Evolutionary conservation across 306 rosid species (phyloP), one percentile per base, ranked within the genome.

Genomic region (Dryas drummondii): DNA sequence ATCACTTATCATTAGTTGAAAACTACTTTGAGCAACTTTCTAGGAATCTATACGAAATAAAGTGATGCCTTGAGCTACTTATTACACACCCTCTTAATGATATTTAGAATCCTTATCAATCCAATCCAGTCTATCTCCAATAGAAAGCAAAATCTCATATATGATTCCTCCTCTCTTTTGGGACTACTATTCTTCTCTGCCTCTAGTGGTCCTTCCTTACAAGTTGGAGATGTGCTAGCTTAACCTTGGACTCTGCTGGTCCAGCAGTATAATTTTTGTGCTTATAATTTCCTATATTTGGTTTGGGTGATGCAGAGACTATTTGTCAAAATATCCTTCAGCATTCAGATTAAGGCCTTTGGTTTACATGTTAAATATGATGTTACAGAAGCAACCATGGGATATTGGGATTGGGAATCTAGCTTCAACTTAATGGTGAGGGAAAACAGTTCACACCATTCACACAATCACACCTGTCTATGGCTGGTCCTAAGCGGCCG

Each of bases 1-100:
- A 80, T 76, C 83, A 63, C 73, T 85, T 85, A 88, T 90, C 86
- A 88, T 90, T 88, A 80, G 87, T 8, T 78, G 84, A 90, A 82
- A 86, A 81, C 66, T 72, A 80, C 82, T 44, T 65, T 37, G 79
- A 82, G 76, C 78, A 73, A 82, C 79, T 76, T 88, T 86, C 71
- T 69, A 83, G 84, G 87, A 88, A 86, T 86, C 76, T 77, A 65
- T 81, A 22, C 59, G 47, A 61, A 71, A 82, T 72, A 81, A 78
- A 67, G 83, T 6, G 75, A 84, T 68, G 80, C 83, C 68, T 9
- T 65, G 68, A 68, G 85, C 77, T 81, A 73, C 59, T 32, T 32
- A 32, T 32, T 7, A 61, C 15, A 45, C 75, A 45, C 79, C 84
- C 57, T 71, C 78, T 77, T 84, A 65, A 56, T 61, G 72, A 70